Percentiles rank a stretch among this genome's conserved stretches.
These are phyloP conservation scores for Mucor velutinosus DNA, from an alignment of 371 early-diverging fungal genomes.

Conservation along the genomic window DNA sequence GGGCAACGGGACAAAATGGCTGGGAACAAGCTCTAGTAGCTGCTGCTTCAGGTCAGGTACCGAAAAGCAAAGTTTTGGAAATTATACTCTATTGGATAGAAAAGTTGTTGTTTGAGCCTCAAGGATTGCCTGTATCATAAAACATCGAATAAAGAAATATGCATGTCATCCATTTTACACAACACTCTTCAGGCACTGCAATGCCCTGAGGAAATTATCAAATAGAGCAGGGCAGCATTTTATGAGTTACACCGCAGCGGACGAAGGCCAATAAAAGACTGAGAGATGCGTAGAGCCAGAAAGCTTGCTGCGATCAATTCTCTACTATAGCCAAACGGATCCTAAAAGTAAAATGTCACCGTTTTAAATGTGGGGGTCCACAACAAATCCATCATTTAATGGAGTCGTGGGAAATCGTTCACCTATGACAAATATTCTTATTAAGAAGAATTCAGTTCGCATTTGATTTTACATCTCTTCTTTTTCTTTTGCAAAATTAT, in stretches of 20 bases:
- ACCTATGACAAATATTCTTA: slow-evolving; percentile 7
- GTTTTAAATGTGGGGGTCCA: neutral
- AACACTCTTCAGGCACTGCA: neutral
- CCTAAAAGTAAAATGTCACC: neutral
- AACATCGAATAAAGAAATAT: neutral
- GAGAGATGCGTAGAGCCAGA: too few relatives aligned
- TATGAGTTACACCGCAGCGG: too few relatives aligned
- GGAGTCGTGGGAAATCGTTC: slow-evolving; percentile 10
- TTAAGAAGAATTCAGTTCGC: neutral
- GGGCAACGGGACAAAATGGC: slow-evolving; percentile 22
- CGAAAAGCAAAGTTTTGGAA: slow-evolving; percentile 47
- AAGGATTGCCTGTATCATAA: slow-evolving; percentile 41
- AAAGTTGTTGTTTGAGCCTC: slow-evolving; percentile 49
- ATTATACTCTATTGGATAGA: slow-evolving; percentile 53
- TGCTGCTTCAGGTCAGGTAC: slow-evolving; percentile 33
- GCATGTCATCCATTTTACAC: neutral
- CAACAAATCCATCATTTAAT: neutral
- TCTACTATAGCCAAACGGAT: too few relatives aligned
- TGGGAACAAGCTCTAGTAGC: slow-evolving; percentile 47
- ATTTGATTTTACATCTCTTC: neutral
- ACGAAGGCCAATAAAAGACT: too few relatives aligned
- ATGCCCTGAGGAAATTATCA: neutral
- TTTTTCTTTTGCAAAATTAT: slow-evolving; percentile 6
- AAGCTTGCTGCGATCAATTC: too few relatives aligned
- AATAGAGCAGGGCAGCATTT: too few relatives aligned